A percentile compares a stretch with the other conserved stretches of the same genome.
Evolutionary conservation across 2,329 filamentous ascomycete genomes (phyloP).

Genomic region (Fusarium verticillioides): DNA sequence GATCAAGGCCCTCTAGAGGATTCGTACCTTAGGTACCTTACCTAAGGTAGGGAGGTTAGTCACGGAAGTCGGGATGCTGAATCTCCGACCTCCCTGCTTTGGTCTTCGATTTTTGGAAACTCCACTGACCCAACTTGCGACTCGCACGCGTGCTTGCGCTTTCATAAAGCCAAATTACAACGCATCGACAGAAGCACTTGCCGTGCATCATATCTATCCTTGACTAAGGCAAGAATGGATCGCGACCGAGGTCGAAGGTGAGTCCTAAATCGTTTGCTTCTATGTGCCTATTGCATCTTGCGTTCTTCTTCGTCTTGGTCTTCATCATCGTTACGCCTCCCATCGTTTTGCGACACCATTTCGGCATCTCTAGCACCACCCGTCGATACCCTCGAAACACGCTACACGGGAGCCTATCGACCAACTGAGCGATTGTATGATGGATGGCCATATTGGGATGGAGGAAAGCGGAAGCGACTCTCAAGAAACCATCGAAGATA

Average conservation of each 20-base stretch:
- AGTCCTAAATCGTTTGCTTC: conserved; percentile 31
- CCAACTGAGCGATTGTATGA: not conserved
- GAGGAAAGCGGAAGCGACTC: not conserved
- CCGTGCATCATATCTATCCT: conserved; percentile 1
- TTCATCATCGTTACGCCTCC: not conserved
- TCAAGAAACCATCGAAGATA: not conserved
- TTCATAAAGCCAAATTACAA: conserved; percentile 19
- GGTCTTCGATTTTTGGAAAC: conserved; percentile 14
- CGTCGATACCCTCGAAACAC: not conserved
- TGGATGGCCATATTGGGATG: conserved; percentile 5
- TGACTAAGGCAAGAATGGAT: conserved; percentile 45
- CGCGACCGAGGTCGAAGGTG: conserved; percentile 54
- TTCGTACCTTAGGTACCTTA: not conserved
- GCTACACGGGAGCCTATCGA: not conserved
- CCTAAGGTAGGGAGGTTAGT: not conserved
- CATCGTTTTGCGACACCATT: conserved; percentile 25
- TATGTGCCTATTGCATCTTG: not conserved
- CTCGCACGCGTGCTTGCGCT: conserved; percentile 41
- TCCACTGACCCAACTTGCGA: conserved; percentile 25
- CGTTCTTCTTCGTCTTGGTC: not conserved
- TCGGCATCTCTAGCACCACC: conserved; percentile 2
- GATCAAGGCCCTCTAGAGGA: not conserved
- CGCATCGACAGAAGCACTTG: conserved; percentile 15
- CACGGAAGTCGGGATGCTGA: conserved; percentile 34
- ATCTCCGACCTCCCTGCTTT: conserved; percentile 37